These are phyloP conservation scores for Erythrobasidium yunnanense DNA, from an alignment of 768 basidiomycete species.

Conservation along the genomic window DNA sequence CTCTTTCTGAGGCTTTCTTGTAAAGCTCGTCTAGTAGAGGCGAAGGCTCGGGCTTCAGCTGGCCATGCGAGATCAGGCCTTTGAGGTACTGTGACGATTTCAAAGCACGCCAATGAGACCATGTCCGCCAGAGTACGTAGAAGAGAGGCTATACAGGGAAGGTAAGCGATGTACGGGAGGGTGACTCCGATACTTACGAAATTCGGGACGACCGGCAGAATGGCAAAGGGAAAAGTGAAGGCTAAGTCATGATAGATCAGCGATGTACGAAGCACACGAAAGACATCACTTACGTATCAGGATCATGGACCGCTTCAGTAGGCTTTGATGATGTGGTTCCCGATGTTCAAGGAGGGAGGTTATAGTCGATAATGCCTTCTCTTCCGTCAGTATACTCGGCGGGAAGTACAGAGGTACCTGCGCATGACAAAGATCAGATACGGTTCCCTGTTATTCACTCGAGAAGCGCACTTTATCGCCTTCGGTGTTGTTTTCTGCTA, in stretches of 20 bases:
- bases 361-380: not conserved
- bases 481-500: not conserved
- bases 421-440: not conserved
- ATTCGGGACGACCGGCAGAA: slow-evolving; percentile 15
- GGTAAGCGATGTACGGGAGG: not conserved
- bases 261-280: not conserved
- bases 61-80: not conserved
- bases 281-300: not conserved
- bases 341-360: slow-evolving; percentile 9
- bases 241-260: slow-evolving; percentile 14
- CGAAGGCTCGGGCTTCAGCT: slow-evolving; percentile 4
- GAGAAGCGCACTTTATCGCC: not conserved
- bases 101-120: slow-evolving; percentile 25
- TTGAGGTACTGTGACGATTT: slow-evolving; percentile 22
- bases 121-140: slow-evolving; percentile 22
- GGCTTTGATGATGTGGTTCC: slow-evolving; percentile 20
- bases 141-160: slow-evolving; percentile 6
- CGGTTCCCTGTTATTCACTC: no score
- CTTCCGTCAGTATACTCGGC: not conserved
- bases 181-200: slow-evolving; percentile 6
- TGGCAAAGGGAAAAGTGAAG: slow-evolving; percentile 5
- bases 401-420: slow-evolving; percentile 22
- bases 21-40: slow-evolving; percentile 3
- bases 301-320: slow-evolving; percentile 16
- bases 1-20: not conserved